Evolutionary conservation across 257 asterid species (phyloP).

Genomic region (Fraxinus americana): DNA sequence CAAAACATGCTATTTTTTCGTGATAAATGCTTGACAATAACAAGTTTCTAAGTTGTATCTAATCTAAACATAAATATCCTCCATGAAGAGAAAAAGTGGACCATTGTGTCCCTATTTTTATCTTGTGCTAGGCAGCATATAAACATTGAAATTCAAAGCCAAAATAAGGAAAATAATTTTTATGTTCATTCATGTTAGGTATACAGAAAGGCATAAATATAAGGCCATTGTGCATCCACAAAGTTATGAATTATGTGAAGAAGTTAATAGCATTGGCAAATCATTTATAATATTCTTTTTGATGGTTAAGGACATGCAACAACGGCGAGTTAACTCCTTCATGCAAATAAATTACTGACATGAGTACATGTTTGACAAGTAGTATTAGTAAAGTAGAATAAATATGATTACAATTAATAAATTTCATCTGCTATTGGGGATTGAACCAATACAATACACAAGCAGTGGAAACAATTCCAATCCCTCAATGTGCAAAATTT

Average conservation of each 20-base stretch:
- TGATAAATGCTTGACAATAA: neutral
- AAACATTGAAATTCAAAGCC: neutral
- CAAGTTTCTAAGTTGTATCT: neutral
- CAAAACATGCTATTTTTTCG: no score
- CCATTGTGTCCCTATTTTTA: neutral
- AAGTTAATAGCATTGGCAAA: neutral
- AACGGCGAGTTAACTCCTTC: neutral
- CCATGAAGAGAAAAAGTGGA: neutral
- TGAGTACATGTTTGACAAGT: no score
- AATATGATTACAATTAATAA: no score
- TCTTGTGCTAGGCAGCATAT: neutral
- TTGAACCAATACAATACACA: no score
- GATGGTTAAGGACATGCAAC: neutral
- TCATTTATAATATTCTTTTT: neutral
- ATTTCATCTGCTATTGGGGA: no score
- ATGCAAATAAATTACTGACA: no score
- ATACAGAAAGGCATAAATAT: neutral
- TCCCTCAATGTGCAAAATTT: no score
- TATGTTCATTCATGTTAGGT: neutral
- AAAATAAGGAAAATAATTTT: neutral
- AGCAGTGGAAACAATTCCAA: no score
- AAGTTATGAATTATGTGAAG: neutral
- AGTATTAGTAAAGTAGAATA: no score
- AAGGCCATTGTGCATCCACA: slow-evolving; percentile 1
- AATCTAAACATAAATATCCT: no score